These are phyloP conservation scores for Barbarea vulgaris DNA, from an alignment of 345 rosid species.

Conservation along the genomic window DNA sequence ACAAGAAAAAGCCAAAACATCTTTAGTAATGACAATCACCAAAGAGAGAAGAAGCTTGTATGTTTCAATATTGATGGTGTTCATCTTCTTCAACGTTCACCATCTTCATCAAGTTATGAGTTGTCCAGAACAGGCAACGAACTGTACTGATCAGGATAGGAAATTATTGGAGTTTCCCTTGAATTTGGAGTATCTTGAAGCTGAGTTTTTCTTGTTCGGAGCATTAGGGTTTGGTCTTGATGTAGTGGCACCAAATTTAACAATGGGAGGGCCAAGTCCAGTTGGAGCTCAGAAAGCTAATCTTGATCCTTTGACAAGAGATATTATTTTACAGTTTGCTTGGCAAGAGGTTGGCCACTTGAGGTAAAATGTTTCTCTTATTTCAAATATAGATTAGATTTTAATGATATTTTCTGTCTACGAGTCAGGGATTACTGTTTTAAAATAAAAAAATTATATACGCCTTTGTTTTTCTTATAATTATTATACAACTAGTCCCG, in stretches of 20 bases:
- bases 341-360: constrained; percentile 92
- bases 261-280: constrained; percentile 77
- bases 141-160: constrained; percentile 34
- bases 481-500: too few relatives aligned
- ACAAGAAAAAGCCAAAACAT: background rate
- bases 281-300: constrained; percentile 62
- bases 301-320: constrained; percentile 57
- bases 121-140: background rate
- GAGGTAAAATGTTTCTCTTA: constrained; percentile 48
- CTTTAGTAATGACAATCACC: background rate
- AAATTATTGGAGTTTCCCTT: constrained; percentile 73
- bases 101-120: constrained; percentile 30
- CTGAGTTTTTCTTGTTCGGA: constrained; percentile 84
- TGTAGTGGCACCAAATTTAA: constrained; percentile 57
- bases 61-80: constrained; percentile 13
- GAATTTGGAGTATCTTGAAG: constrained; percentile 87
- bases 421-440: background rate
- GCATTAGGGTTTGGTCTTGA: constrained; percentile 82
- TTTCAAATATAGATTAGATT: background rate
- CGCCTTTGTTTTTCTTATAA: too few relatives aligned
- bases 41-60: constrained; percentile 24
- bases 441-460: background rate
- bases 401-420: background rate
- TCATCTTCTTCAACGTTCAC: constrained; percentile 34
- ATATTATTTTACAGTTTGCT: constrained; percentile 74